phyloP scores from a whole-genome alignment of 495 filamentous ascomycete species.

The Durotheca rogersii region DNA sequence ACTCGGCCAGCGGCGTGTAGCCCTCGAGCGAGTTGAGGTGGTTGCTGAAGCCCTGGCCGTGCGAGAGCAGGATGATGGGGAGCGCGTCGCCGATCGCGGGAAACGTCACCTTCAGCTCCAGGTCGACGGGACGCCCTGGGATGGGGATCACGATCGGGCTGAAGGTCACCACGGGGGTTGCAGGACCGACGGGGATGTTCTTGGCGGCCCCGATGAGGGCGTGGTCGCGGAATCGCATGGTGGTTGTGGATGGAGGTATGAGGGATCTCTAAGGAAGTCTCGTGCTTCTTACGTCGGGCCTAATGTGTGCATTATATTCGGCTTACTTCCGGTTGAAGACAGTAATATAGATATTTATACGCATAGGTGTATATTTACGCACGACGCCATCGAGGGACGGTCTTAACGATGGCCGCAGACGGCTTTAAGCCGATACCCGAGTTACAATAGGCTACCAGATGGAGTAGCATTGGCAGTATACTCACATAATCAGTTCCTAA shows the following conservation, averaged over 20 bases:
- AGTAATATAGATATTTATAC: too few species aligned
- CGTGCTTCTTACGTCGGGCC: too few species aligned
- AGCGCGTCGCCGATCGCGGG: conserved; percentile 36
- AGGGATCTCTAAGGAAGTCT: too few species aligned
- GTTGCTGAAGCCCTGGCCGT: conserved; percentile 44
- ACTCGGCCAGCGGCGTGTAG: conserved; percentile 45
- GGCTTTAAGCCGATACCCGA: too few species aligned
- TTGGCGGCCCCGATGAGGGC: conserved; percentile 42
- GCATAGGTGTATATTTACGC: too few species aligned
- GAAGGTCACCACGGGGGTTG: conserved; percentile 40
- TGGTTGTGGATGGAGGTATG: neutral
- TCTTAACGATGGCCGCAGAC: too few species aligned
- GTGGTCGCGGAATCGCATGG: conserved; percentile 36
- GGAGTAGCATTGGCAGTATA: too few species aligned
- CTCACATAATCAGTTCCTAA: too few species aligned
- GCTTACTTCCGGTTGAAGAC: too few species aligned
- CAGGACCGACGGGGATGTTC: conserved; percentile 36
- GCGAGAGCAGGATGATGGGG: conserved; percentile 47
- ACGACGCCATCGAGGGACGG: too few species aligned
- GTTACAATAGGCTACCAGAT: too few species aligned
- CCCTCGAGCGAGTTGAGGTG: conserved; percentile 48
- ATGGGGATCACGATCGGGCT: conserved; percentile 41
- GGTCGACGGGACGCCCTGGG: conserved; percentile 33
- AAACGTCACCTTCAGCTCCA: conserved; percentile 38
- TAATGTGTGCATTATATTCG: too few species aligned